Conservation (phyloP, 1,284 basidiomycete species). For the Ustilago hordei region DNA sequence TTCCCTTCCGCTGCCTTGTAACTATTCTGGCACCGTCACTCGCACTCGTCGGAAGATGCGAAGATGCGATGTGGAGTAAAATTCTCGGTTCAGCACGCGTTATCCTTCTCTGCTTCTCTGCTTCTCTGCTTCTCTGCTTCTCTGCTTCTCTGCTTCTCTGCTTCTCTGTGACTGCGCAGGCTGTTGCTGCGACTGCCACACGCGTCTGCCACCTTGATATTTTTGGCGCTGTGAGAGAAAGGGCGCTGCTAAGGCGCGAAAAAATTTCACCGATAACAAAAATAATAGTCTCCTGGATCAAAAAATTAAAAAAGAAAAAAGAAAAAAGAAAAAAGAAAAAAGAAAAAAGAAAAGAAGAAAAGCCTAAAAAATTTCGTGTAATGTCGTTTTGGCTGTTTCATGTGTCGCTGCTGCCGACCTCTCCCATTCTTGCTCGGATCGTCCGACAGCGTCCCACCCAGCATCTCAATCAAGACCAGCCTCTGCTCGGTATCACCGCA, state of each 20-base stretch:
- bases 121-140: background rate
- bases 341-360: background rate
- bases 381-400: conserved; percentile 1
- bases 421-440: conserved; percentile 10
- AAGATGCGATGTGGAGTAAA: conserved; percentile 11
- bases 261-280: conserved; percentile 19
- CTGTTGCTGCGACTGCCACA: background rate
- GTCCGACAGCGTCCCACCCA: conserved; percentile 19
- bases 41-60: background rate
- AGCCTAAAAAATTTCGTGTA: conserved; percentile 2
- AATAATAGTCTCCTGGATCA: no score
- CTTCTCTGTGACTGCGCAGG: background rate
- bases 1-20: background rate
- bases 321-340: conserved; percentile 13
- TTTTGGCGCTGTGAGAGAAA: background rate
- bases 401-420: background rate
- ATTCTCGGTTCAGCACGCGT: background rate
- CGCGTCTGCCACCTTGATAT: background rate
- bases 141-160: no score
- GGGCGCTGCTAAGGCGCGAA: background rate
- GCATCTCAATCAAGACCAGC: background rate
- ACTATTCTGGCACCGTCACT: background rate
- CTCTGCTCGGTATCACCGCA: background rate
- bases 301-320: background rate
- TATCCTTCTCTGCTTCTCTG: no score